Evolutionary conservation across 1,139 yeast species (phyloP), one percentile per base, ranked within the genome.

Genomic region (Hansenula lynferdii): DNA sequence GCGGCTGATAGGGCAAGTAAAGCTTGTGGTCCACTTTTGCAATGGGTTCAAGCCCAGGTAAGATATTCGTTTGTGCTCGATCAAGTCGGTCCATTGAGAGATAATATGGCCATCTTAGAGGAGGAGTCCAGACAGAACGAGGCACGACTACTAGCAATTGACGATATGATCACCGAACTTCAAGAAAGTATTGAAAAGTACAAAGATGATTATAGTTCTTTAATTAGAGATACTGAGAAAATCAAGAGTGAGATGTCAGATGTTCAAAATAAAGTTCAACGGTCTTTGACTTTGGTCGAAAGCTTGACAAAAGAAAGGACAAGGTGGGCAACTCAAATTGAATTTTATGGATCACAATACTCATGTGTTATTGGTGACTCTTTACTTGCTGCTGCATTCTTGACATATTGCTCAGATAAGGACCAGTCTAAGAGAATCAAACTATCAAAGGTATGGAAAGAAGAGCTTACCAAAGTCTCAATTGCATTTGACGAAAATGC

Each of bases 31-130:
- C 98, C 98, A 0, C 65, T 92, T 35, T 58, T 85, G 22, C 82
- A 80, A 46, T 92, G 98, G 98, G 94, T 89, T 0, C 70, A 72
- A 42, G 97, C 97, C 0, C 97, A 92, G 48, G 69, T 89, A 19
- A 66, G 70, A 6, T 90, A 83, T 53, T 75, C 94, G 0, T 57
- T 74, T 4, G 83, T 87, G 27, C 62, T 87, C 33, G 82, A 84
- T 34, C 72, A 71, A 32, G 77, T 90, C 23, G 86, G 79, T 0
- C 98, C 98, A 0, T 61, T 92, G 50, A 67, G 80, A 43, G 70
- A 69, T 10, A 96, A 89, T 50, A 86, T 89, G 4, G 54, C 51
- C 9, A 52, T 49, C 3, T 66, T 90, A 9, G 94, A 89, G 50
- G 56, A 57, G 1, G 79, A 77, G 26, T 76, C 90, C 0, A 59